phyloP scores from a whole-genome alignment of 2,329 filamentous ascomycete species.

The Fusarium burgessii region DNA sequence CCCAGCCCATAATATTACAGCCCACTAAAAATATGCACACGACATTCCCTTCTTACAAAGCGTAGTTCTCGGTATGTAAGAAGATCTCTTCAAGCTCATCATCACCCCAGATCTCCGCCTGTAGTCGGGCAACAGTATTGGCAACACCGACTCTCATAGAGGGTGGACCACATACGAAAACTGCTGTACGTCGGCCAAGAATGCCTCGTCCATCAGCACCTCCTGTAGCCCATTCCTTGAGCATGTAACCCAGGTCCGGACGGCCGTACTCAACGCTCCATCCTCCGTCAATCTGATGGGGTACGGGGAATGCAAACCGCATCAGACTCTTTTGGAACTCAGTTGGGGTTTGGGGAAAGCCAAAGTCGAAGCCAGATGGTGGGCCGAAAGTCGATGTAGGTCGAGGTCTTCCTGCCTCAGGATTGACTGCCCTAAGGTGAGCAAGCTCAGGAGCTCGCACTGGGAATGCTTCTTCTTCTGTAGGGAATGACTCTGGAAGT shows the following conservation, averaged over 20 bases:
- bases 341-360: conserved; percentile 85
- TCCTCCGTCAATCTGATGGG: conserved; percentile 77
- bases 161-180: conserved; percentile 93
- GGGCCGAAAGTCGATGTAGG: conserved; percentile 70
- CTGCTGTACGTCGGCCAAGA: conserved; percentile 84
- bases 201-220: conserved; percentile 73
- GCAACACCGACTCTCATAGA: conserved; percentile 89
- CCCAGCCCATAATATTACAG: conserved; percentile 39
- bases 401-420: conserved; percentile 51
- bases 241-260: conserved; percentile 87
- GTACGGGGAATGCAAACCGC: conserved; percentile 85
- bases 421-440: conserved; percentile 63
- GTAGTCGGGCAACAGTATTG: conserved; percentile 84
- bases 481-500: conserved; percentile 36
- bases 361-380: conserved; percentile 77
- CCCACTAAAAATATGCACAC: background rate
- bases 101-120: conserved; percentile 85
- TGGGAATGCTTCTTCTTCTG: conserved; percentile 43
- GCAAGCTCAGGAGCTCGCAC: conserved; percentile 66
- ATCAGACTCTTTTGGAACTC: conserved; percentile 91
- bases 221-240: conserved; percentile 83
- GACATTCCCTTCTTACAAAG: conserved; percentile 64
- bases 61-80: conserved; percentile 95
- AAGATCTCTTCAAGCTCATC: conserved; percentile 88
- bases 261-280: conserved; percentile 95